Conservation (phyloP, 1,284 basidiomycete genomes). For the Fomitopsis betulina region DNA sequence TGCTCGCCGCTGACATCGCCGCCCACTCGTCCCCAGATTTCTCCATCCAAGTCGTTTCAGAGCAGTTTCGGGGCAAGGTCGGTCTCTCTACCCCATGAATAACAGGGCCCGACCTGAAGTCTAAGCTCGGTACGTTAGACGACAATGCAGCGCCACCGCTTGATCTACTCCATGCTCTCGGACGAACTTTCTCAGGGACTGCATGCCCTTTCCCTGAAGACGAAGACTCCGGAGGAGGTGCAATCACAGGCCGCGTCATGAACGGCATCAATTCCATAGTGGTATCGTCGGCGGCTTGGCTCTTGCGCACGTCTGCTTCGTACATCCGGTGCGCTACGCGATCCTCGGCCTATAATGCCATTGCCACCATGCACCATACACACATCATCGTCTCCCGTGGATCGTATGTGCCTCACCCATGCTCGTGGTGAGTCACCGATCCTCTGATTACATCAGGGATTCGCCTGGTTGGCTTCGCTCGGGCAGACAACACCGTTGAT, state of each 20-base stretch:
- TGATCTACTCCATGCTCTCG: conserved; percentile 65
- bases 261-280: background rate
- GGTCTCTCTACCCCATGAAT: conserved; percentile 11
- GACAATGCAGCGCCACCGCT: conserved; percentile 73
- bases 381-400: background rate
- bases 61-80: conserved; percentile 70
- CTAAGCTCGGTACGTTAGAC: conserved; percentile 35
- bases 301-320: background rate
- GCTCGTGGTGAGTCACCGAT: background rate
- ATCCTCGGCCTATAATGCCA: background rate
- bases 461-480: background rate
- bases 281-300: background rate
- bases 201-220: conserved; percentile 73
- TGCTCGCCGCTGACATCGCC: background rate
- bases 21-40: conserved; percentile 51
- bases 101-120: background rate
- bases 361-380: background rate
- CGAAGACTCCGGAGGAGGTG: conserved; percentile 59
- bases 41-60: conserved; percentile 64
- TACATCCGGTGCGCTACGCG: background rate
- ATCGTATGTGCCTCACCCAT: background rate
- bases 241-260: conserved; percentile 9
- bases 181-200: conserved; percentile 66
- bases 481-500: background rate
- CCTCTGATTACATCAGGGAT: background rate